Percentiles rank a stretch among this genome's conserved stretches.
These are phyloP conservation scores for Ambrosia artemisiifolia DNA, from an alignment of 129 eudicot genomes.

Conservation along the genomic window DNA sequence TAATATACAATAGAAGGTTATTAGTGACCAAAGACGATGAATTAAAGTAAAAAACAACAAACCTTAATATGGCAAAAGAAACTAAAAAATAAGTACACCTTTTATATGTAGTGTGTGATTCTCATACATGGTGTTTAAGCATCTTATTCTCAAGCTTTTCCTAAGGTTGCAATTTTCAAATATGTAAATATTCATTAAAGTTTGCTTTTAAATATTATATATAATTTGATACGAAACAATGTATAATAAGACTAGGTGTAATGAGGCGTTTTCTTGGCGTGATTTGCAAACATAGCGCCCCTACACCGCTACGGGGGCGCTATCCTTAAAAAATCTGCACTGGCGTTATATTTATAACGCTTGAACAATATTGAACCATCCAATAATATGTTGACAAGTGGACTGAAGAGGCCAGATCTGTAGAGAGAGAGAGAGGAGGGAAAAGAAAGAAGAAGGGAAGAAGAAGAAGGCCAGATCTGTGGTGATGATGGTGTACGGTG, in stretches of 20 bases:
- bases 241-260: not conserved
- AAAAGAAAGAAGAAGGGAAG: too few relatives aligned
- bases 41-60: not conserved
- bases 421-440: too few relatives aligned
- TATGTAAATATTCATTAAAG: not conserved
- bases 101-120: not conserved
- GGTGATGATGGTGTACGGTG: too few relatives aligned
- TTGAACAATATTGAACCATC: too few relatives aligned
- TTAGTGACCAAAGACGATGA: not conserved
- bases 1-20: not conserved
- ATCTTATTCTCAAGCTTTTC: slow-evolving; percentile 23
- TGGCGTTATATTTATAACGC: too few relatives aligned
- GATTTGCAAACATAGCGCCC: too few relatives aligned
- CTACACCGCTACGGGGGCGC: too few relatives aligned
- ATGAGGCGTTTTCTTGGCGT: too few relatives aligned
- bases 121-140: slow-evolving; percentile 16
- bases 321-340: too few relatives aligned
- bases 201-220: not conserved
- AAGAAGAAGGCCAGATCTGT: too few relatives aligned
- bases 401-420: too few relatives aligned
- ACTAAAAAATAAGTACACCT: not conserved
- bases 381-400: too few relatives aligned
- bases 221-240: not conserved
- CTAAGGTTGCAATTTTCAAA: not conserved
- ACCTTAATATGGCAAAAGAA: slow-evolving; percentile 3